These are phyloP conservation scores for Schizonepeta tenuifolia DNA, from an alignment of 257 asterid species.

Conservation along the genomic window DNA sequence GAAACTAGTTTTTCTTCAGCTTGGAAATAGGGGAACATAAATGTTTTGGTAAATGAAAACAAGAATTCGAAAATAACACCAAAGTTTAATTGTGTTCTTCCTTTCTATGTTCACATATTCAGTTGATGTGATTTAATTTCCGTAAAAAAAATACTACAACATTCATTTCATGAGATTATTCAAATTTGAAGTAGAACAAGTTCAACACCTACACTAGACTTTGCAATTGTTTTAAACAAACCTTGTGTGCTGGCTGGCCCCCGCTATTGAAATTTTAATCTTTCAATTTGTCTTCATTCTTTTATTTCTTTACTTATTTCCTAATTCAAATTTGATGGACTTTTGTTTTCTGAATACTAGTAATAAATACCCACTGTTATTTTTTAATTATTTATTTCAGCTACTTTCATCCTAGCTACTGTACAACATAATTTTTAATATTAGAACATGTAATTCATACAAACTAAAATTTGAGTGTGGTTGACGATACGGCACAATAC, in stretches of 20 bases:
- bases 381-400: not conserved
- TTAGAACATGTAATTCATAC: not conserved
- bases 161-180: not conserved
- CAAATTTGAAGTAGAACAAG: not conserved
- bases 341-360: too few species aligned
- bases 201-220: slow-evolving; percentile 1
- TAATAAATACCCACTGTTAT: not conserved
- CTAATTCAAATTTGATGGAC: not conserved
- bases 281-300: not conserved
- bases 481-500: too few species aligned
- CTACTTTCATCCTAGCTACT: not conserved
- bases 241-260: not conserved
- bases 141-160: not conserved
- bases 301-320: not conserved
- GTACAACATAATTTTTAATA: too few species aligned
- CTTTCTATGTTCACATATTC: not conserved
- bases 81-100: not conserved
- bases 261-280: not conserved
- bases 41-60: not conserved
- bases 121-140: not conserved
- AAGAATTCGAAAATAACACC: not conserved
- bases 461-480: too few species aligned
- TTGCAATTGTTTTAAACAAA: not conserved
- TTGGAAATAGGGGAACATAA: not conserved
- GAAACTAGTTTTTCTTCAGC: not conserved